Evolutionary conservation across 148 eudicot species (phyloP).

Genomic region (Pharnaceum exiguum): DNA sequence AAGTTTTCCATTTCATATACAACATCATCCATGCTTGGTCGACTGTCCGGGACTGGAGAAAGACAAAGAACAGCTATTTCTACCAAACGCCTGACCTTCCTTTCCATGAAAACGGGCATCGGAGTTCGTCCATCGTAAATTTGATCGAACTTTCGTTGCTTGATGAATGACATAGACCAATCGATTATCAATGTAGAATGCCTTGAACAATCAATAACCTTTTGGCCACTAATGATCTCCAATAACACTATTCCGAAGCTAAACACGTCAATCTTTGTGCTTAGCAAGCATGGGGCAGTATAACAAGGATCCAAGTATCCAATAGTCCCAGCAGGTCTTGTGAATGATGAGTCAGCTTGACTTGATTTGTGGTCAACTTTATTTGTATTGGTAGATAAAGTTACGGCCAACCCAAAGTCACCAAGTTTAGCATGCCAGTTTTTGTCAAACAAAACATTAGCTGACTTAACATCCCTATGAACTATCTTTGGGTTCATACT

Average conservation of each 20-base stretch:
- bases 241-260: constrained; percentile 72
- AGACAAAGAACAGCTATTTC: constrained; percentile 49
- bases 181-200: constrained; percentile 45
- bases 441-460: constrained; percentile 61
- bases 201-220: constrained; percentile 50
- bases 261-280: constrained; percentile 58
- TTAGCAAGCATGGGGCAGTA: constrained; percentile 51
- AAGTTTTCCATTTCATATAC: constrained; percentile 33
- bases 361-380: neutral
- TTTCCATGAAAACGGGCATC: constrained; percentile 28
- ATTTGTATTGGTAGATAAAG: too few species aligned
- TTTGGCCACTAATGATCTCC: constrained; percentile 55
- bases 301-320: constrained; percentile 77
- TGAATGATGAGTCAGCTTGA: constrained; percentile 24
- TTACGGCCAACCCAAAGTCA: constrained; percentile 61
- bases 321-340: constrained; percentile 75
- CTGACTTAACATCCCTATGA: constrained; percentile 70
- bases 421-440: constrained; percentile 49
- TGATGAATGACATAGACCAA: constrained; percentile 42
- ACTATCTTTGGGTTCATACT: constrained; percentile 29
- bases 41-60: constrained; percentile 21
- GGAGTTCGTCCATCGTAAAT: constrained; percentile 35
- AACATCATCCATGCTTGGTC: constrained; percentile 51
- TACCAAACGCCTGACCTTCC: constrained; percentile 24
- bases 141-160: constrained; percentile 9